Conservation (phyloP, 2,329 filamentous ascomycete species). For the Teratosphaeria destructans region DNA sequence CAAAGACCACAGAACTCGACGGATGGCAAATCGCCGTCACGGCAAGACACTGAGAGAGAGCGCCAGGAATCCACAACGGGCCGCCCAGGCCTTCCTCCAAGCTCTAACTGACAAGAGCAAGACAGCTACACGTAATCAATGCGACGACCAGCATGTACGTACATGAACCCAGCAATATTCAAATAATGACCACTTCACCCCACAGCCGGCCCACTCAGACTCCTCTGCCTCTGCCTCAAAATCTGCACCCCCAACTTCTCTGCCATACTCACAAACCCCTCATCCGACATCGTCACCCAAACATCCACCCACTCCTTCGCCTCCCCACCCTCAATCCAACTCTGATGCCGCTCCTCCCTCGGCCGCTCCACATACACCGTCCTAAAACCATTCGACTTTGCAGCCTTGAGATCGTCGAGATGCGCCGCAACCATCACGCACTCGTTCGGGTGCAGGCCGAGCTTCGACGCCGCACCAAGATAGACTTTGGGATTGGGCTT, state of each 20-base stretch:
- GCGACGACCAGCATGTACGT: neutral
- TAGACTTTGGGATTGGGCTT: conserved; percentile 63
- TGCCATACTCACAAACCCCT: conserved; percentile 39
- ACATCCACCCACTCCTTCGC: conserved; percentile 52
- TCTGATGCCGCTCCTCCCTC: conserved; percentile 53
- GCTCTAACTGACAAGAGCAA: neutral
- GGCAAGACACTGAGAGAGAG: neutral
- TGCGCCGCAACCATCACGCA: conserved; percentile 72
- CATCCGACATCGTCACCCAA: conserved; percentile 44
- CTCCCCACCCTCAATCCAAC: conserved; percentile 32
- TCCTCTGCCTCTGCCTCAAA: conserved; percentile 1
- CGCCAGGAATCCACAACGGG: neutral
- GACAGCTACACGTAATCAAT: neutral
- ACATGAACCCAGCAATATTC: neutral
- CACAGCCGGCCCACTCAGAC: conserved; percentile 8
- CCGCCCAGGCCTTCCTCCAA: neutral
- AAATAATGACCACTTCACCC: neutral
- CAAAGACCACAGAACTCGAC: neutral
- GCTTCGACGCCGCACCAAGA: conserved; percentile 49
- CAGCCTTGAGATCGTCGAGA: conserved; percentile 56
- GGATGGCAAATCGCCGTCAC: neutral
- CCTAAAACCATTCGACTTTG: conserved; percentile 52
- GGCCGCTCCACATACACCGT: conserved; percentile 65
- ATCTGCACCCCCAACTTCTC: conserved; percentile 24
- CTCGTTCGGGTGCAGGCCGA: conserved; percentile 48